Base-by-base conservation (phyloP, 805 yeast species). In the Barnettozyma populi region DNA sequence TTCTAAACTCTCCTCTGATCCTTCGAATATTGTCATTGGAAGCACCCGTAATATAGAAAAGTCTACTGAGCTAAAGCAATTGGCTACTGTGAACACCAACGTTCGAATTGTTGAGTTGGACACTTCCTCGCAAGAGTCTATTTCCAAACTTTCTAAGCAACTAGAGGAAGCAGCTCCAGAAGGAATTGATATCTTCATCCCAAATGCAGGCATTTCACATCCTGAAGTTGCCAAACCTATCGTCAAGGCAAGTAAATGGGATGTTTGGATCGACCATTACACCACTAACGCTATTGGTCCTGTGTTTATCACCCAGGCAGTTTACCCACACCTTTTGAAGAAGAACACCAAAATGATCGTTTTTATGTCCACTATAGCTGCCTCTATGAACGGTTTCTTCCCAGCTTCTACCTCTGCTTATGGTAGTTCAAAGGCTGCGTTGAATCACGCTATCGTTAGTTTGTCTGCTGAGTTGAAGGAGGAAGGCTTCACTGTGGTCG, bases 321-420 rank as follows among this genome's bases (percentile, higher is more conserved):
- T 44, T 16, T 38, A 44, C 29, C 46, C 46, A 43, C 35, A n/a
- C 19, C 19, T 43, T 5, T 51, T 61, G 43, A 14, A 38, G 18
- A 52, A 52, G 38, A 47, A 51, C 6, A 52, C 60, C 7, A 62
- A 57, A 50, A 52, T 63, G 46, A 41, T 67, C n/a, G 49, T 61
- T 19, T 62, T 63, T 43, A 44, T 64, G 7, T 57, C 70, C 14
- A 52, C 62, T 11, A 10, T 43, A n/a, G 65, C 57, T 5, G 70
- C 61, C 4, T 57, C 63, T 14, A 46, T 61, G n/a, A 50, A 51
- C 14, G 35, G 24, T 8, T 41, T 36, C n/a, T 53, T 24, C 1
- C 54, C 38, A 27, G 9, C 46, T 5, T 52, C 56, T 8, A 36
- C 46, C n/a, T 53, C 62, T 16, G 65, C 67, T 69, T 36, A 36